Percentiles rank a stretch among this genome's conserved stretches.
Conservation (phyloP, 176 grass and related monocot species). For the Avena sativa region DNA sequence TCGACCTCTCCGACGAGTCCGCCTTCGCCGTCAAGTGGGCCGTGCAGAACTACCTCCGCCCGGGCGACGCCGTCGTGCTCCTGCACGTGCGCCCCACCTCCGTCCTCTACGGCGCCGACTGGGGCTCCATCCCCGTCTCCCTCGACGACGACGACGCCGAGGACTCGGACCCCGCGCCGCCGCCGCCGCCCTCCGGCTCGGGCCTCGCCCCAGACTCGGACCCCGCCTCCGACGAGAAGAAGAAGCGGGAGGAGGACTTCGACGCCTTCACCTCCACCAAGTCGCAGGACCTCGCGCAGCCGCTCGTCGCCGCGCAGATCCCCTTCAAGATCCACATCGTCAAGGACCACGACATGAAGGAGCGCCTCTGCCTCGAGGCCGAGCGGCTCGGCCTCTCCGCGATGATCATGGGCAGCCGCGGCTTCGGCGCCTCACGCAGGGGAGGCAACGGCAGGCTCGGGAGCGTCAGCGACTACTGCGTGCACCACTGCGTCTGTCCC, state of each 20-base stretch:
- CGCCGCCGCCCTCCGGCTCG: background rate
- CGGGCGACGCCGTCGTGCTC: constrained; percentile 85
- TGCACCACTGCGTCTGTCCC: constrained; percentile 92
- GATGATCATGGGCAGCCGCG: constrained; percentile 95
- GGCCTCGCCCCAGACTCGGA: constrained; percentile 37
- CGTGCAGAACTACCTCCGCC: constrained; percentile 94
- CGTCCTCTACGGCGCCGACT: constrained; percentile 88
- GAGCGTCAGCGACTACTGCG: constrained; percentile 95
- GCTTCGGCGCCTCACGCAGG: constrained; percentile 81
- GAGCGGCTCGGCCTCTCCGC: constrained; percentile 80
- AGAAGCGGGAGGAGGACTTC: constrained; percentile 84
- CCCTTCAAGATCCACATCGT: constrained; percentile 93
- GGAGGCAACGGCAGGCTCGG: constrained; percentile 69
- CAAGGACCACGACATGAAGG: constrained; percentile 99
- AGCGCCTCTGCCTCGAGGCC: constrained; percentile 88
- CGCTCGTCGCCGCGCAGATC: constrained; percentile 76
- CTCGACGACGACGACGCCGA: constrained; percentile 33
- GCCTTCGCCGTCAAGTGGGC: constrained; percentile 91
- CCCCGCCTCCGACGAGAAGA: constrained; percentile 42
- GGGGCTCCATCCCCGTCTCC: constrained; percentile 77
- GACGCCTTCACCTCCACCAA: constrained; percentile 85
- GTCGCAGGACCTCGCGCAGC: constrained; percentile 82
- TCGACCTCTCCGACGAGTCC: constrained; percentile 94
- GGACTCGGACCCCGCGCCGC: background rate
- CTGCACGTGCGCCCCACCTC: constrained; percentile 84